Conservation (phyloP, 2,329 filamentous ascomycete genomes). For the Xylaria sp. region DNA sequence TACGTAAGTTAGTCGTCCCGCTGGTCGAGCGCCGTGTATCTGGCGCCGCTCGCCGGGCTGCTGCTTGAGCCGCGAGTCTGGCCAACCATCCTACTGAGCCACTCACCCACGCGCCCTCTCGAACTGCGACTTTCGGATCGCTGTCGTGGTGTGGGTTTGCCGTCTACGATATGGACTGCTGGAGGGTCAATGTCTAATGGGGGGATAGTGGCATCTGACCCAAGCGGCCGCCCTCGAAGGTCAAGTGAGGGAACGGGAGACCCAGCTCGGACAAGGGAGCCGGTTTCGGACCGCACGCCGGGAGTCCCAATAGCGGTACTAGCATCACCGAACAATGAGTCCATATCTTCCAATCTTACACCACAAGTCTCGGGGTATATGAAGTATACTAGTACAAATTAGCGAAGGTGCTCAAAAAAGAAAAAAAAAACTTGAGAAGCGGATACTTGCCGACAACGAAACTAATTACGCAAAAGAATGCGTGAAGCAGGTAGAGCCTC, state of each 20-base stretch:
- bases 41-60: constrained; percentile 42
- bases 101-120: constrained; percentile 53
- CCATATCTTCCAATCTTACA: constrained; percentile 95
- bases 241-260: constrained; percentile 83
- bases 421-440: too few species aligned
- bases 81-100: constrained; percentile 52
- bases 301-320: constrained; percentile 82
- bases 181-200: constrained; percentile 83
- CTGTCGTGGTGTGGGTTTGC: constrained; percentile 52
- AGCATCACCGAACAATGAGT: constrained; percentile 89
- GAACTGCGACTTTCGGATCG: constrained; percentile 43
- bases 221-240: constrained; percentile 61
- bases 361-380: constrained; percentile 97
- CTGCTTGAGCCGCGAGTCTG: constrained; percentile 43
- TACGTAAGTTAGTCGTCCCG: constrained; percentile 44
- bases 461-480: constrained; percentile 94
- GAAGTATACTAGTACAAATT: constrained; percentile 76
- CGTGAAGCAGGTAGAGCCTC: constrained; percentile 93
- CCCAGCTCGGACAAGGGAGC: constrained; percentile 76
- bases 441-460: constrained; percentile 86
- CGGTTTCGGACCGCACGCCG: constrained; percentile 73
- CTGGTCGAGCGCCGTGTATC: constrained; percentile 50
- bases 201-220: constrained; percentile 73
- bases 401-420: constrained; percentile 17
- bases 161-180: constrained; percentile 57